Evolutionary conservation across 148 eudicot genomes (phyloP).

Genomic region (Rhododendron simsii): DNA sequence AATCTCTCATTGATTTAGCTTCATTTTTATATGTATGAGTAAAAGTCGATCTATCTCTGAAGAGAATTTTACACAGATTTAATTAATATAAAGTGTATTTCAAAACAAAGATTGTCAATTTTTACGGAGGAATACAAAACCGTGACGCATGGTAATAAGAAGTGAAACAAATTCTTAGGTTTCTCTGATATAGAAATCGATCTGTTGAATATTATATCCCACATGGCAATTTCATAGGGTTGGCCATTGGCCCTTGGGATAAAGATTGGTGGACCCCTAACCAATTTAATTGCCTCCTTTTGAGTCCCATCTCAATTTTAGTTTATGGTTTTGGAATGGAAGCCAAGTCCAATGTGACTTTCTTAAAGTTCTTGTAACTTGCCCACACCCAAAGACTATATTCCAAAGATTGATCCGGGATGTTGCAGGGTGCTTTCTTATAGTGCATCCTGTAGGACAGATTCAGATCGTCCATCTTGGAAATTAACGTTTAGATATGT

Average conservation of each 20-base stretch:
- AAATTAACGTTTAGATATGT: no score
- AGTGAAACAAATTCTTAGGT: background rate
- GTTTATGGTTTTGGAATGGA: background rate
- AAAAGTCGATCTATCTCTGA: background rate
- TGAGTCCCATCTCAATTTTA: background rate
- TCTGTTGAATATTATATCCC: background rate
- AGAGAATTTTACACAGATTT: background rate
- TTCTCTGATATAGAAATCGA: background rate
- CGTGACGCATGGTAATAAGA: background rate
- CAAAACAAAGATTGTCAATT: background rate
- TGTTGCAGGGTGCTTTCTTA: no score
- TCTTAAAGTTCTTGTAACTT: background rate
- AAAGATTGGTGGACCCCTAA: background rate
- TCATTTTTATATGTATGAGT: background rate
- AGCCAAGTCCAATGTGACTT: background rate
- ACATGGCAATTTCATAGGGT: background rate
- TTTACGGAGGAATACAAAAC: background rate
- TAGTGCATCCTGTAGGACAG: no score
- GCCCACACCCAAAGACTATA: background rate
- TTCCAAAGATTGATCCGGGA: background rate
- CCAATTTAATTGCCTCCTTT: background rate
- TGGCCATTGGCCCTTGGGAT: background rate
- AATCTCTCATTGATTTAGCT: background rate
- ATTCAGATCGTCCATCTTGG: no score
- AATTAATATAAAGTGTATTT: background rate